Base-by-base conservation (phyloP, 2,329 filamentous ascomycete species). In the Nemania sp. region DNA sequence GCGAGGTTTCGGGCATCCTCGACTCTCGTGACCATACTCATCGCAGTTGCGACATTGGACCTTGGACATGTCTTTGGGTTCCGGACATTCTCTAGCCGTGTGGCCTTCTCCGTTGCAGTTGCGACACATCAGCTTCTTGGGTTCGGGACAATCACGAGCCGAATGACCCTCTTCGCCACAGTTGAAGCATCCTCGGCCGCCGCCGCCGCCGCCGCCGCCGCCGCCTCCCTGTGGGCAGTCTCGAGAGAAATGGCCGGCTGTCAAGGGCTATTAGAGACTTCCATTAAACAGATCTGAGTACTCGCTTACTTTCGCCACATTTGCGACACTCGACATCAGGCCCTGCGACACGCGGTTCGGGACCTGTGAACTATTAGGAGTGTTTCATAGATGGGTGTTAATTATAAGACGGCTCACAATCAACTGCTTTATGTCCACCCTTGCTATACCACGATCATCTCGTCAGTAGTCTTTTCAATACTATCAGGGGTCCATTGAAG, bases 281-380 rank as follows among this genome's bases (percentile, higher is more conserved):
- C 41, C 39, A 22, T 40, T 9, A 23, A 5, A 28, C 3, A 3
- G 7, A 34, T n/a, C 15, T 7, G 22, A 33, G 24, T 14, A 24
- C 12, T 24, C 9, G 71, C 78, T 68, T 72, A 85, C 82, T 81
- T 70, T 84, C 75, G 34, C 77, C 75, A 64, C 85, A 88, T 68
- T 83, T 86, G 63, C 80, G 82, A 67, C 86, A 89, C 66, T 88
- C 83, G 1, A 88, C 79, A 47, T 79, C 78, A 23, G 78, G 80
- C 28, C 72, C 70, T 23, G 83, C 79, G 58, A 81, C 79, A n/a
- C 86, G 81, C 30, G 83, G 82, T 63, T 86, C 81, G 23, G 79
- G 68, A 59, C 72, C 70, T 72, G 42, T 11, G 23, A 2, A 46
- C 46, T 39, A 57, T 68, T 24, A 68, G 53, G 53, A 39, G 9